phyloP scores from a whole-genome alignment of 108 stramenopile genomes.

The Skeletonema marinoi region DNA sequence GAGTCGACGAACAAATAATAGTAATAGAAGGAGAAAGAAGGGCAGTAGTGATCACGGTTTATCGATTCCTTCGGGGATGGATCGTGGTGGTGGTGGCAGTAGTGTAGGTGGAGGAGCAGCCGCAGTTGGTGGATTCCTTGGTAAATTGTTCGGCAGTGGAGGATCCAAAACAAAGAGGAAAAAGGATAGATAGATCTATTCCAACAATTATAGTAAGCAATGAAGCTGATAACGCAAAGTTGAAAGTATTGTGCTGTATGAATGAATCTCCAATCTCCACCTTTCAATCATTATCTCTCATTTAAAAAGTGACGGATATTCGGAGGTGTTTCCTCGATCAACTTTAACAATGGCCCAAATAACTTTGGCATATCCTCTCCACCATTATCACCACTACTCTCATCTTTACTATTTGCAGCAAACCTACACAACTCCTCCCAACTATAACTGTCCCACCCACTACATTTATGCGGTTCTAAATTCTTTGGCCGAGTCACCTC shows the following conservation, averaged over 20 bases:
- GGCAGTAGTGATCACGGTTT: slow-evolving; percentile 6
- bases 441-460: slow-evolving; percentile 81
- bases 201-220: neutral
- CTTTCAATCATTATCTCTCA: neutral
- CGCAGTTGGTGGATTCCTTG: slow-evolving; percentile 23
- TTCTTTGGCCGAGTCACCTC: slow-evolving; percentile 51
- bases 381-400: neutral
- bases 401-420: slow-evolving; percentile 4
- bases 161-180: slow-evolving; percentile 31
- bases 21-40: neutral
- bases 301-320: slow-evolving; percentile 52
- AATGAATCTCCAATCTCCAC: neutral
- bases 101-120: neutral
- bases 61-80: neutral
- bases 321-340: slow-evolving; percentile 62
- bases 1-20: slow-evolving; percentile 17
- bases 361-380: slow-evolving; percentile 27
- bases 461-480: slow-evolving; percentile 88
- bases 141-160: slow-evolving; percentile 18
- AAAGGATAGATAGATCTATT: slow-evolving; percentile 28
- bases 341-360: slow-evolving; percentile 74
- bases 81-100: neutral
- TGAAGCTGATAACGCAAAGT: neutral
- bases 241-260: too few relatives aligned
- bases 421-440: slow-evolving; percentile 68